phyloP scores from a whole-genome alignment of 371 early-diverging fungal species.

The Parasitella parasitica region DNA sequence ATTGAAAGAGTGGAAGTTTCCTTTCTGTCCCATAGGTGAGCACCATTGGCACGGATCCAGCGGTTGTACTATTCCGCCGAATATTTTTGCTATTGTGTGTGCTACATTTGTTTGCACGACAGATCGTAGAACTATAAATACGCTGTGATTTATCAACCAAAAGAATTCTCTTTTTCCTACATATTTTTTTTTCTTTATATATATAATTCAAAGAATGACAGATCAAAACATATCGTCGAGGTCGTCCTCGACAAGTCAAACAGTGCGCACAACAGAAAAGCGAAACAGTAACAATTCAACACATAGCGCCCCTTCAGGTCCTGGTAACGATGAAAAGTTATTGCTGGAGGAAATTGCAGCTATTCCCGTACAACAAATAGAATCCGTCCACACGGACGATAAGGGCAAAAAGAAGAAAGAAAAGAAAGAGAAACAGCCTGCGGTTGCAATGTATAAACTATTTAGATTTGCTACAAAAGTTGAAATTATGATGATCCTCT shows the following conservation, averaged over 20 bases:
- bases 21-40: not conserved
- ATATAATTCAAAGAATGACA: not conserved
- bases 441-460: slow-evolving; percentile 52
- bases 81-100: not conserved
- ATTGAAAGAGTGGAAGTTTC: slow-evolving; percentile 1
- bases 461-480: slow-evolving; percentile 65
- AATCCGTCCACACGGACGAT: slow-evolving; percentile 12
- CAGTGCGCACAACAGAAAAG: slow-evolving; percentile 16
- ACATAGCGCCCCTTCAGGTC: not conserved
- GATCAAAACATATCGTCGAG: slow-evolving; percentile 19
- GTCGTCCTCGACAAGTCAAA: slow-evolving; percentile 26
- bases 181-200: not conserved
- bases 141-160: not conserved
- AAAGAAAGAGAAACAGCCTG: slow-evolving; percentile 38
- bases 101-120: not conserved
- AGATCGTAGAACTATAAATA: not conserved
- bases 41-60: not conserved
- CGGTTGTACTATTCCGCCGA: slow-evolving; percentile 11
- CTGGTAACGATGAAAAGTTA: slow-evolving; percentile 13
- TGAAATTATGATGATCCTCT: slow-evolving; percentile 57
- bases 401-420: slow-evolving; percentile 37
- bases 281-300: not conserved
- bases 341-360: slow-evolving; percentile 23
- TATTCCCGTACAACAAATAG: slow-evolving; percentile 16
- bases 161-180: not conserved